Percentiles rank a stretch among this genome's conserved stretches.
These are phyloP conservation scores for Colletotrichum scovillei DNA, from an alignment of 2,329 filamentous ascomycete genomes.

Conservation along the genomic window DNA sequence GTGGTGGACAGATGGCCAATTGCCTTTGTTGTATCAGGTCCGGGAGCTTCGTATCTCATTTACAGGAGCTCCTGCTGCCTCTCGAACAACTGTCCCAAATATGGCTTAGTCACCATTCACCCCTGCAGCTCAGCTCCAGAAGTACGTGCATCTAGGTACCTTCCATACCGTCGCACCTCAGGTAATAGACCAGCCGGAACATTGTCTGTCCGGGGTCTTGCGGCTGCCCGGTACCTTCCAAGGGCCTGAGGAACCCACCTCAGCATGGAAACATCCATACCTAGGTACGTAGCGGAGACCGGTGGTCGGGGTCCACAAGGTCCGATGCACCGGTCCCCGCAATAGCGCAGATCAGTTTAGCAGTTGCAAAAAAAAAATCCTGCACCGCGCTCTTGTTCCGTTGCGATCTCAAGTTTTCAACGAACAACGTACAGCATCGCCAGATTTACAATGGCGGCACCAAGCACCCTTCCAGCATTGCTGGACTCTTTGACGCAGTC, in stretches of 20 bases:
- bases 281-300: neutral
- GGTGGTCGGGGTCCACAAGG: neutral
- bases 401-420: conserved; percentile 4
- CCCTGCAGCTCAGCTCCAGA: neutral
- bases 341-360: conserved; percentile 26
- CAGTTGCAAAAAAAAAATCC: conserved; percentile 23
- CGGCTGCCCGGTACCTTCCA: neutral
- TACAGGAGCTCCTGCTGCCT: conserved; percentile 19
- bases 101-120: conserved; percentile 27
- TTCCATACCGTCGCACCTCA: neutral
- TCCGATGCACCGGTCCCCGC: conserved; percentile 15
- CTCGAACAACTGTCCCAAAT: conserved; percentile 34
- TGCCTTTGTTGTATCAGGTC: conserved; percentile 14
- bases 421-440: neutral
- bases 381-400: conserved; percentile 5
- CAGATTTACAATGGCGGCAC: conserved; percentile 55
- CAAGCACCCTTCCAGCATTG: conserved; percentile 60
- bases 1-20: conserved; percentile 29
- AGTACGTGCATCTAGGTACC: neutral
- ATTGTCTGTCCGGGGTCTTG: neutral
- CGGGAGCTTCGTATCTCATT: conserved; percentile 18
- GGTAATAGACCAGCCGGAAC: conserved; percentile 5
- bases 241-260: neutral
- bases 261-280: neutral
- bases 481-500: conserved; percentile 68